Base-by-base conservation (phyloP, 768 basidiomycete genomes). In the Tulasnella sp. region DNA sequence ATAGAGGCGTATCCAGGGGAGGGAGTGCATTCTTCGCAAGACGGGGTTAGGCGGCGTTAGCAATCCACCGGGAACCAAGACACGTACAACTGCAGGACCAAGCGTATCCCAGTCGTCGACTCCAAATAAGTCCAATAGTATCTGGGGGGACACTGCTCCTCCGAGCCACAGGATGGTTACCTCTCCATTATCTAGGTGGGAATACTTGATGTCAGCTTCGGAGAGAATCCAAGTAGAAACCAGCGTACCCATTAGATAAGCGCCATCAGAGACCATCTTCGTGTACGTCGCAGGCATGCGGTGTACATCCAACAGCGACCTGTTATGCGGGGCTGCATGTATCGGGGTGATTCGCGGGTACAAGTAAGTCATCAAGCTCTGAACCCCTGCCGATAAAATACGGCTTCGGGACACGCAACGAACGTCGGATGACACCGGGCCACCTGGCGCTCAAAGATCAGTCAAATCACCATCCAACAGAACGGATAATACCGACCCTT, bases 91-190 rank as follows among this genome's bases (percentile, higher is more conserved):
- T 52, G 79, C 75, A 12, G 78, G 69, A 65, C 90, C 78, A 49
- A 97, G 64, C 9, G 76, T 69, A 64, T 80, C 74, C 42, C 89
- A 71, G 66, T 91, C 86, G 35, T 93, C 87, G 1, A 84, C 79
- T 6, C 80, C 91, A 65, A 93, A 88, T 4, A 99, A 67, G 65
- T 97, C 96, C 41, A 72, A 69, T 2, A 98, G 70, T 31, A 97
- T 68, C 65, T 86, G 83, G 2, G 91, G 88, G 12, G 85, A 89
- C 2, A 81, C 82, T 45, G 82, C 83, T 2, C 75, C 70, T 3
- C 96, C 96, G 15, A 99, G 72, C 96, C 96, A 99, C 34, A 99
- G 73, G 57, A 97, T 83, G 66, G 83, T 81, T 29, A 75, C 69
- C 63, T 92, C 90, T 50, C 89, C 91, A 65, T 94, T 94, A 67